Percentiles rank a stretch among this genome's conserved stretches.
Conservation (phyloP, 2,329 filamentous ascomycete species). For the Talaromyces sp. region DNA sequence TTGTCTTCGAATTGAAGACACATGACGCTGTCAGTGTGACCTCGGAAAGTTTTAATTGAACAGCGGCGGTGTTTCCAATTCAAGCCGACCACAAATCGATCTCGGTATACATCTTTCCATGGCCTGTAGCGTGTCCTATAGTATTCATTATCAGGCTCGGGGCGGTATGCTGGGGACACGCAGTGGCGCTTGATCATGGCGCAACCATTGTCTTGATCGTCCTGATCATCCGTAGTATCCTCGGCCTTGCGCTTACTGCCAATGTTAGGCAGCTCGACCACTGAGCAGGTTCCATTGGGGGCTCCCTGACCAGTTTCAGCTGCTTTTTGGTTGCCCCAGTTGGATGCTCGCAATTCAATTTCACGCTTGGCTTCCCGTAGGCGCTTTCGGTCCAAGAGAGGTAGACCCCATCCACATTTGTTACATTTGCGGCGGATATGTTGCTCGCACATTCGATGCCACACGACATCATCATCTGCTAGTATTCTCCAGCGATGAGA, state of each 20-base stretch:
- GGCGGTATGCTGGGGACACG: conserved; percentile 24
- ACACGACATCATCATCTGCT: conserved; percentile 96
- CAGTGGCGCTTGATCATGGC: conserved; percentile 37
- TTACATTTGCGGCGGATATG: conserved; percentile 92
- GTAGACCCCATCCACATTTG: conserved; percentile 94
- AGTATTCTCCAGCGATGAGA: conserved; percentile 83
- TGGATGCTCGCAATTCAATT: conserved; percentile 70
- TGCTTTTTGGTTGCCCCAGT: conserved; percentile 59
- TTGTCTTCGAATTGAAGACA: conserved; percentile 81
- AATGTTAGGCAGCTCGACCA: conserved; percentile 9
- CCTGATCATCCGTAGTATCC: conserved; percentile 21
- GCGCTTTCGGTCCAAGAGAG: conserved; percentile 83
- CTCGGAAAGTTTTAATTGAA: conserved; percentile 79
- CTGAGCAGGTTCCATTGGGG: conserved; percentile 21
- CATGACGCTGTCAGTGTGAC: conserved; percentile 86
- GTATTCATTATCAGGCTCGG: conserved; percentile 48
- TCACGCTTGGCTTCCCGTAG: conserved; percentile 84
- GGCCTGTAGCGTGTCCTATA: conserved; percentile 62
- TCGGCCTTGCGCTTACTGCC: conserved; percentile 34
- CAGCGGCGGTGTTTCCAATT: conserved; percentile 98
- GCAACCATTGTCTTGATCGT: conserved; percentile 32
- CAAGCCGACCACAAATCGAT: conserved; percentile 90
- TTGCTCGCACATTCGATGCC: conserved; percentile 98
- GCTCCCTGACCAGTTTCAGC: conserved; percentile 32
- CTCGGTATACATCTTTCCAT: conserved; percentile 97